A percentile compares a stretch with the other conserved stretches of the same genome.
Conservation (phyloP, 2,329 filamentous ascomycete species). For the Hymenoscyphus repandus region DNA sequence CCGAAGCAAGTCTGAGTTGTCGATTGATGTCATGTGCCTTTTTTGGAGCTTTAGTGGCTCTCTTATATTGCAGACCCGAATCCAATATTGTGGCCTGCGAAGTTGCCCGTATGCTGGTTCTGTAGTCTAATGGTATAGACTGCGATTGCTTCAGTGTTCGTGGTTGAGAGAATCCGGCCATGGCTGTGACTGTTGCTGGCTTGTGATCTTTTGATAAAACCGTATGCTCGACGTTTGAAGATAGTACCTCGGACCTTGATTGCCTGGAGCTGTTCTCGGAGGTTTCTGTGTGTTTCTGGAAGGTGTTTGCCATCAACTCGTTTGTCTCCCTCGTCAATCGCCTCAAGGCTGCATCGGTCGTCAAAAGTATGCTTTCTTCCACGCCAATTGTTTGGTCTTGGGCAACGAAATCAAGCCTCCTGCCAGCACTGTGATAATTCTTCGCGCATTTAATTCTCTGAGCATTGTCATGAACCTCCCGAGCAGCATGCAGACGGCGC, state of each 20-base stretch:
- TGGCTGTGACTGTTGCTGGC: no score
- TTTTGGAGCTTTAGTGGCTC: background rate
- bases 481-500: conserved; percentile 47
- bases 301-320: background rate
- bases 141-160: no score
- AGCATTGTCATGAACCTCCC: conserved; percentile 47
- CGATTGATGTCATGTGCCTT: conserved; percentile 1
- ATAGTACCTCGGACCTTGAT: no score
- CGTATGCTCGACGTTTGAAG: no score
- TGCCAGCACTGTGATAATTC: conserved; percentile 34
- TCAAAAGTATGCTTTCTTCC: conserved; percentile 18
- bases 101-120: no score
- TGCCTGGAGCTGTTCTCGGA: background rate
- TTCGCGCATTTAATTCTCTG: conserved; percentile 43
- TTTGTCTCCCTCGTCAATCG: conserved; percentile 12
- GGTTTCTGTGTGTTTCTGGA: background rate
- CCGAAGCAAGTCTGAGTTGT: conserved; percentile 18
- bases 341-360: conserved; percentile 12
- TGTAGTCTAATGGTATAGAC: no score
- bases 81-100: no score
- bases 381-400: conserved; percentile 20
- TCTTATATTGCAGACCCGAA: no score
- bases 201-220: no score
- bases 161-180: no score
- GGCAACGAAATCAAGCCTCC: conserved; percentile 16